Evolutionary conservation across 2,329 filamentous ascomycete genomes (phyloP).

Genomic region (Plectosphaerella plurivora): DNA sequence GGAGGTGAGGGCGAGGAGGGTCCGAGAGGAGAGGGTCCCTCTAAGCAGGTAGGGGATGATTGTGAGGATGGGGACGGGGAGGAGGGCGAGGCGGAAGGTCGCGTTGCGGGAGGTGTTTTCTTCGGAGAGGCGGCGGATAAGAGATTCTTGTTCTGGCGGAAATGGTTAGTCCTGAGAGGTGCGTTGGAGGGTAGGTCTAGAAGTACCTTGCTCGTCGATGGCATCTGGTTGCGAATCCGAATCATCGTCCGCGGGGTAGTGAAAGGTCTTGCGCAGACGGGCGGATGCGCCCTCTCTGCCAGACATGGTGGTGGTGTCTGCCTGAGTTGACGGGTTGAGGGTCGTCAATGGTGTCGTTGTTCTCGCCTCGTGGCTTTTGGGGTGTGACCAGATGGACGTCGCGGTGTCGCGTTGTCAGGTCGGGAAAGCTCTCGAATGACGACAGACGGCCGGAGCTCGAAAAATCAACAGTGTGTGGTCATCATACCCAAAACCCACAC

Average conservation of each 20-base stretch:
- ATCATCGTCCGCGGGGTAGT: constrained; percentile 62
- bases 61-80: constrained; percentile 54
- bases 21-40: constrained; percentile 26
- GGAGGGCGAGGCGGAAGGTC: constrained; percentile 53
- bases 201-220: constrained; percentile 70
- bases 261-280: constrained; percentile 72
- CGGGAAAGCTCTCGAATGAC: too few species aligned
- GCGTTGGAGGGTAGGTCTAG: constrained; percentile 1
- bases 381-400: too few species aligned
- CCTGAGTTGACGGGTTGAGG: not conserved
- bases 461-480: too few species aligned
- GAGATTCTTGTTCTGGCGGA: constrained; percentile 55
- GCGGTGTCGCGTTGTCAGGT: too few species aligned
- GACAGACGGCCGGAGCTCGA: too few species aligned
- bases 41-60: constrained; percentile 45
- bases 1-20: constrained; percentile 48
- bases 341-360: not conserved
- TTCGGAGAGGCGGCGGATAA: constrained; percentile 51
- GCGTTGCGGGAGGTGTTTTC: constrained; percentile 55
- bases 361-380: too few species aligned
- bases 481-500: too few species aligned
- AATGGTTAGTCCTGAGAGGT: constrained; percentile 5
- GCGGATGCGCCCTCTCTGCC: constrained; percentile 32
- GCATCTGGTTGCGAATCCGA: constrained; percentile 52
- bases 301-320: constrained; percentile 3